A percentile compares a stretch with the other conserved stretches of the same genome.
Evolutionary conservation across 2,329 filamentous ascomycete species (phyloP).

Genomic region (Apiospora malaysiana): DNA sequence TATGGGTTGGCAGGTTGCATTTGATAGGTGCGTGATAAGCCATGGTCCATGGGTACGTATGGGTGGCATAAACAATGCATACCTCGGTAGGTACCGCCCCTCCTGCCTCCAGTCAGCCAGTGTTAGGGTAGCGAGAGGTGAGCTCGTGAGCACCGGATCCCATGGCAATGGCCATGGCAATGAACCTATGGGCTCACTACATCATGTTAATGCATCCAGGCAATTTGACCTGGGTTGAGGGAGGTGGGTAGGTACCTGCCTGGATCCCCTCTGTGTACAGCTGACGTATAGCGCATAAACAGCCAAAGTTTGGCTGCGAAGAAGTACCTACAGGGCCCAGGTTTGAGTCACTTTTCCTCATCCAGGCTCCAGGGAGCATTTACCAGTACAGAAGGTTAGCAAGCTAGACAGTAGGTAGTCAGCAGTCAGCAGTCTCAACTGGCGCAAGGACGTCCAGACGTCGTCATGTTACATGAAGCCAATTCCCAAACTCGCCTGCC

Average conservation of each 20-base stretch:
- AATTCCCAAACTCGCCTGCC: slow-evolving; percentile 21
- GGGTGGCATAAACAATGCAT: no score
- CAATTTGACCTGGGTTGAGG: background rate
- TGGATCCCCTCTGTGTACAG: background rate
- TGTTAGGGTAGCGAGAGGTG: no score
- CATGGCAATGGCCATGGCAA: no score
- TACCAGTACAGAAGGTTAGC: background rate
- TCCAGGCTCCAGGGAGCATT: slow-evolving; percentile 1
- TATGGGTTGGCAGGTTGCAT: background rate
- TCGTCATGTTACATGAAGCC: slow-evolving; percentile 23
- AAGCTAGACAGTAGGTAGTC: background rate
- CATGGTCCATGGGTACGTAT: no score
- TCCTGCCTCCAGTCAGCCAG: no score
- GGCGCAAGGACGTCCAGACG: slow-evolving; percentile 17
- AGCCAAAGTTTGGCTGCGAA: background rate
- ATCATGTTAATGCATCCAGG: no score
- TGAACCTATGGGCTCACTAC: no score
- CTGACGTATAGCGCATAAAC: slow-evolving; percentile 4
- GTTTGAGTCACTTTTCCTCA: background rate
- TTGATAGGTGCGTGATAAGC: background rate
- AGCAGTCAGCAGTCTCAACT: background rate
- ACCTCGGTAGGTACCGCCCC: background rate
- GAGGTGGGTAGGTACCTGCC: background rate
- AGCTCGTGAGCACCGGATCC: background rate
- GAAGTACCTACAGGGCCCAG: background rate